Evolutionary conservation across 2,329 filamentous ascomycete genomes (phyloP).

Genomic region (Trichoderma simmonsii): DNA sequence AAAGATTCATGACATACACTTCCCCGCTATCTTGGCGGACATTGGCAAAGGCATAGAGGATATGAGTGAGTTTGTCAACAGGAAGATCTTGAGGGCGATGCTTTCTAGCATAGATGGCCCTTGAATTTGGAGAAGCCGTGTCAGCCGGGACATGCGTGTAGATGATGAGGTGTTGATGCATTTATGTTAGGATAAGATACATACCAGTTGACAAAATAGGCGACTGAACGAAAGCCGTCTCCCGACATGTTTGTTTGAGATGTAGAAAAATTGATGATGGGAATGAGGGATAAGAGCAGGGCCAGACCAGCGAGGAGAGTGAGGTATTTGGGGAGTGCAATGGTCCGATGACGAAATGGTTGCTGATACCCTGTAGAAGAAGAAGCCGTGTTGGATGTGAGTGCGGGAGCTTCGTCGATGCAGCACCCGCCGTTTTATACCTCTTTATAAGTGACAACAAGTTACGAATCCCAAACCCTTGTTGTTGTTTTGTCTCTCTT

Average conservation of each 20-base stretch:
- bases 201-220: conserved; percentile 70
- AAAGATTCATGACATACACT: conserved; percentile 50
- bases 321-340: not conserved
- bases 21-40: conserved; percentile 75
- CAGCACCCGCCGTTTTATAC: not conserved
- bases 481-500: not conserved
- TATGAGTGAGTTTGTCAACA: conserved; percentile 76
- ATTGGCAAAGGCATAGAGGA: conserved; percentile 91
- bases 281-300: conserved; percentile 1
- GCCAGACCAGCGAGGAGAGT: not conserved
- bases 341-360: not conserved
- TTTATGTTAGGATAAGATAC: not conserved
- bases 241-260: conserved; percentile 27
- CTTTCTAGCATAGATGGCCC: conserved; percentile 83
- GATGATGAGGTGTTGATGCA: not conserved
- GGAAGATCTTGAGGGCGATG: conserved; percentile 84
- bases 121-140: conserved; percentile 25
- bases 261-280: not conserved
- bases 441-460: not conserved
- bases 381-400: not conserved
- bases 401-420: not conserved
- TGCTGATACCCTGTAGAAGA: not conserved
- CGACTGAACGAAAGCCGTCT: conserved; percentile 63
- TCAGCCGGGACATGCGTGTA: not conserved
- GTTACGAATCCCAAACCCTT: not conserved